Percentiles rank a stretch among this genome's conserved stretches.
These are phyloP conservation scores for Collariella sp. DNA, from an alignment of 495 filamentous ascomycete genomes.

Conservation along the genomic window DNA sequence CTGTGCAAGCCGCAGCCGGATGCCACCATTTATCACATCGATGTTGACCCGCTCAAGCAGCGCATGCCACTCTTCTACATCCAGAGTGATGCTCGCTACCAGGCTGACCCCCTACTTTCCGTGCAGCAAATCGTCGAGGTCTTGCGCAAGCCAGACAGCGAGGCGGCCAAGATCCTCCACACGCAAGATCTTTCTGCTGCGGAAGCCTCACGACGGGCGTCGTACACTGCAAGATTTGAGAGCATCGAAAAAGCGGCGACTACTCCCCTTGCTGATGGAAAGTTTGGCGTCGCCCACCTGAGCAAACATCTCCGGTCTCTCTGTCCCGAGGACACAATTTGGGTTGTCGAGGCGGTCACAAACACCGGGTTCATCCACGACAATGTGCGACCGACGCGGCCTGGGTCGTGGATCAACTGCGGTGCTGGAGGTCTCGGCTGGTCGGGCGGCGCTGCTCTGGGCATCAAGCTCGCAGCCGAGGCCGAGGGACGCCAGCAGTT, in stretches of 20 bases:
- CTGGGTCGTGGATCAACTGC: conserved; percentile 86
- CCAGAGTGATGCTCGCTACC: conserved; percentile 61
- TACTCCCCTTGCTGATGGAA: conserved; percentile 48
- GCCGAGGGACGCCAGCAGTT: conserved; percentile 58
- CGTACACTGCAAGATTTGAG: conserved; percentile 52
- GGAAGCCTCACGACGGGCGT: conserved; percentile 49
- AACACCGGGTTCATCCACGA: conserved; percentile 72
- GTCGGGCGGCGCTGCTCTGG: conserved; percentile 81
- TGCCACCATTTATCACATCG: conserved; percentile 70
- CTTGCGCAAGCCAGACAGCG: conserved; percentile 42
- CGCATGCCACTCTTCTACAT: conserved; percentile 83
- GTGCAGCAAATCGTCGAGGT: conserved; percentile 61
- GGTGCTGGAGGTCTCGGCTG: conserved; percentile 90
- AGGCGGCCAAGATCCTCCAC: conserved; percentile 35
- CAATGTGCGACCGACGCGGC: conserved; percentile 63
- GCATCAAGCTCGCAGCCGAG: conserved; percentile 82
- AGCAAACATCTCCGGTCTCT: conserved; percentile 52
- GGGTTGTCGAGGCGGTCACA: conserved; percentile 82
- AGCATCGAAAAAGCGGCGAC: conserved; percentile 47
- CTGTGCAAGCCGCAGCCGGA: conserved; percentile 49
- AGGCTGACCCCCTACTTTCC: conserved; percentile 61
- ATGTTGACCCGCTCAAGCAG: conserved; percentile 79
- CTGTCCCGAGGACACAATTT: conserved; percentile 71
- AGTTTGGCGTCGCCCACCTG: conserved; percentile 64
- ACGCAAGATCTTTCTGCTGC: conserved; percentile 37